Evolutionary conservation across 1,284 basidiomycete genomes (phyloP), one percentile per base, ranked within the genome.

Genomic region (Tausonia pullulans): DNA sequence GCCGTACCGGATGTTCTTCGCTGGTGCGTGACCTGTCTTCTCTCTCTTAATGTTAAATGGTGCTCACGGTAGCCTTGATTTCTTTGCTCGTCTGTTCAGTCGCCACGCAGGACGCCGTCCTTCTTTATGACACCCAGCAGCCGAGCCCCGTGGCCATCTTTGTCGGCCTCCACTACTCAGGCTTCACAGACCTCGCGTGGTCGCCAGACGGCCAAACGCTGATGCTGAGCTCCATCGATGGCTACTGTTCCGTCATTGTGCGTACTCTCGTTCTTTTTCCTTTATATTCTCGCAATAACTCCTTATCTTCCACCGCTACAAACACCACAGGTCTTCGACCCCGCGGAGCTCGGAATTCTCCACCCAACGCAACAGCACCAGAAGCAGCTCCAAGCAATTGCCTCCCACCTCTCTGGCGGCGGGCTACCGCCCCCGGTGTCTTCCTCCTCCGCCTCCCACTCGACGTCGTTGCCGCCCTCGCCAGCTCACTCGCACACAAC

Each of bases 61-160:
- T 27, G 27, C 27, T 27, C 27, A 27, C 27, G 27, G 27, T 27
- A 27, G 2, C 27, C 27, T 27, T 27, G 27, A 27, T 27, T 27
- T 27, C 1, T 27, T 27, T 27, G 27, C 27, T 27, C 27, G 27
- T 27, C 27, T 27, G 27, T 27, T 27, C 27, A 27, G 90, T 98
- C 8, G 90, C 93, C 54, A 98, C 95, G 40, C 96, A 94, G 83
- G 95, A 99, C 74, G 88, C 90, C 0, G 86, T 99, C 39, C 83
- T 90, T 63, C 87, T 98, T 64, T 95, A 98, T 75, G 95, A 98
- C 75, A 98, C 95, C 3, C 95, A 98, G 76, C 95, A 98, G 78
- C 83, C 90, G 0, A 84, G 88, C 0, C 96, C 95, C 0, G 83
- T 98, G 54, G 94, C 91, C 74, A 81, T 98, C 71, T 84, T 99